Conservation (phyloP, 331 rosid species). For the Telfairia occidentalis region DNA sequence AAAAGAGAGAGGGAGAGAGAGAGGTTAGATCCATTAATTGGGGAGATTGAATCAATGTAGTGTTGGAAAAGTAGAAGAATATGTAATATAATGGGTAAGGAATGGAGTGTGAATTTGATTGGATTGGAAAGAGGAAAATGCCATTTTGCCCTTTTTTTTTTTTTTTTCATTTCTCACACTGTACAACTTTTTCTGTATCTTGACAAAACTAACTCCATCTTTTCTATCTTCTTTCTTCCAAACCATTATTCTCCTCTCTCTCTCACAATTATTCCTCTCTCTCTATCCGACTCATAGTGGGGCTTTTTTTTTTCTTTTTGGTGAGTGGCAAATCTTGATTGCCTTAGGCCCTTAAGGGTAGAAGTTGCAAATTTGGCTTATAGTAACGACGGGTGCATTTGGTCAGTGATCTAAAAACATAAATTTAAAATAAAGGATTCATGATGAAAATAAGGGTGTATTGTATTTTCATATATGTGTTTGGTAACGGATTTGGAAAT, state of each 20-base stretch:
- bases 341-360: not conserved
- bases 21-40: not conserved
- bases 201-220: conserved; percentile 25
- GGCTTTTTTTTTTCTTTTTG: not conserved
- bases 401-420: too few relatives aligned
- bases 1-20: not conserved
- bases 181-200: conserved; percentile 24
- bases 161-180: not conserved
- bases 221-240: not conserved
- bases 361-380: too few relatives aligned
- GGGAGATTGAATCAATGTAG: conserved; percentile 9
- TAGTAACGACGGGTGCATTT: too few relatives aligned
- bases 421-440: too few relatives aligned
- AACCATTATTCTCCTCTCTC: not conserved
- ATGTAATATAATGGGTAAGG: conserved; percentile 17
- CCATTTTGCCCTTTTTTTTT: conserved; percentile 17
- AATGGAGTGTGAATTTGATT: conserved; percentile 22
- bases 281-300: conserved; percentile 9
- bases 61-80: not conserved
- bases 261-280: not conserved
- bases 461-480: too few relatives aligned
- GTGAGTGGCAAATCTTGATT: not conserved
- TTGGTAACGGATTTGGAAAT: too few relatives aligned
- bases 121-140: conserved; percentile 37
- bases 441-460: too few relatives aligned